Evolutionary conservation across 306 rosid species (phyloP).

Genomic region (Castanea sativa): DNA sequence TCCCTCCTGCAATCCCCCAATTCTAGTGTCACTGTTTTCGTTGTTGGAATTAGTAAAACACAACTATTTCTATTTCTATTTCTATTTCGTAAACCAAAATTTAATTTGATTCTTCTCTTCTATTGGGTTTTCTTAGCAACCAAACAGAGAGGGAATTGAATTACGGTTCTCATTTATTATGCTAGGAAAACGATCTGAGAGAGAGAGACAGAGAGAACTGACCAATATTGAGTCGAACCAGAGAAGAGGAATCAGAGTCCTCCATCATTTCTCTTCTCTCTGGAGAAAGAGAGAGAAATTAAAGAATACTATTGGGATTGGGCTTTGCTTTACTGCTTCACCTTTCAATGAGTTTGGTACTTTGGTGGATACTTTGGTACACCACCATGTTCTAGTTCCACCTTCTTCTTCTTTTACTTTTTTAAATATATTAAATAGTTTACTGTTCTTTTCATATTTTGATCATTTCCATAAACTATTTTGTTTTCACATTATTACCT

Average conservation of each 20-base stretch:
- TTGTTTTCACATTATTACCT: no score
- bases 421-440: no score
- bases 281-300: not conserved
- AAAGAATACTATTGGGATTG: not conserved
- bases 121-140: not conserved
- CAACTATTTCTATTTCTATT: not conserved
- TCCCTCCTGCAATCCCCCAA: constrained; percentile 58
- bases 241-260: constrained; percentile 42
- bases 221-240: constrained; percentile 80
- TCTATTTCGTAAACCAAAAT: not conserved
- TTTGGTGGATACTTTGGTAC: no score
- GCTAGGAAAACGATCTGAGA: not conserved
- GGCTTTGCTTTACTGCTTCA: no score
- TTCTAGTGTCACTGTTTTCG: not conserved
- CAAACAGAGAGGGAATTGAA: constrained; percentile 12
- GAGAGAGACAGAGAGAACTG: not conserved
- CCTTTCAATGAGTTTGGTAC: no score
- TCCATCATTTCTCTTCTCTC: constrained; percentile 14
- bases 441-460: no score
- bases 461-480: no score
- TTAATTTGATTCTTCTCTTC: not conserved
- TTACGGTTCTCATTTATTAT: no score
- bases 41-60: not conserved
- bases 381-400: no score
- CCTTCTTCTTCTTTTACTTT: no score